Evolutionary conservation across 2,329 filamentous ascomycete genomes (phyloP), one percentile per base, ranked within the genome.

Genomic region (Cercospora sp.): DNA sequence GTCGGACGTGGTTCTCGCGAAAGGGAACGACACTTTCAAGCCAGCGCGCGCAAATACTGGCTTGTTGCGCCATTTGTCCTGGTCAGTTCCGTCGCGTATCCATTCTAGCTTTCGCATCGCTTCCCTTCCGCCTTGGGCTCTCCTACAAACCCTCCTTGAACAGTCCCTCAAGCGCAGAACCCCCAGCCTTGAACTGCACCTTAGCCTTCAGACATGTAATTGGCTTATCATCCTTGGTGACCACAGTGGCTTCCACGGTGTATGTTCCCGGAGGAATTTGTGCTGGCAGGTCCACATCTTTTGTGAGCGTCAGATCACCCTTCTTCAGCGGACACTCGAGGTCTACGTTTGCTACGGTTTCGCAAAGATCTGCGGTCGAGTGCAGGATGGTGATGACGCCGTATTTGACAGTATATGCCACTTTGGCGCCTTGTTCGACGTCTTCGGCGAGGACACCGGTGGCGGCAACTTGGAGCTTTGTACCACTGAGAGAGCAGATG

Each of bases 231-330:
- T 96, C 89, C 69, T 83, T 85, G 73, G 87, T 93, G 81, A 88
- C 90, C 60, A 96, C 94, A 77, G 98, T 92, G 51, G 94, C 95
- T 45, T 90, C 82, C 39, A 99, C 95, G 18, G 87, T 91, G 86
- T 97, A 99, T 77, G 89, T 94, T 78, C 94, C 95, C 68, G 92
- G 91, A 78, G 94, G 94, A 72, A 98, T 95, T 81, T 96, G 87
- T 73, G 85, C 87, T 63, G 95, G 95, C 69, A 99, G 85, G 42
- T 94, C 88, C 65, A 98, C 92, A 20, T 89, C 85, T 85, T 98
- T 98, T 73, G 83, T 87, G 73, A 99, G 82, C 18, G 71, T 74
- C 77, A 93, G 84, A 23, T 88, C 82, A 68, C 94, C 94, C 81
- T 92, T 87, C 81, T 96, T 84, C 67, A 99, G 86, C 60, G 95